phyloP scores from a whole-genome alignment of 805 yeast species.

The Pichia manshurica region DNA sequence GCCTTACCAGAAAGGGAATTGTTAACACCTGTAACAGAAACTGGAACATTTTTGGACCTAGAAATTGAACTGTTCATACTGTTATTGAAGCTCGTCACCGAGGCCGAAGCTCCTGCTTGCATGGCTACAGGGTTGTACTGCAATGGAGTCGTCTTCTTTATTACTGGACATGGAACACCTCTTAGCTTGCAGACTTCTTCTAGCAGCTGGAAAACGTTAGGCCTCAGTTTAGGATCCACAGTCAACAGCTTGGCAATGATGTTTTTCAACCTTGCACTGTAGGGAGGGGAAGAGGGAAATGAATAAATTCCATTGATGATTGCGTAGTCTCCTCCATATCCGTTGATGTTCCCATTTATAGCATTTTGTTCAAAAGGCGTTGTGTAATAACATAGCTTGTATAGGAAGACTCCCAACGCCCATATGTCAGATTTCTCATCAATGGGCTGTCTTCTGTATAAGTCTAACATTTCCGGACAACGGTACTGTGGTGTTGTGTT shows the following conservation, averaged over 20 bases:
- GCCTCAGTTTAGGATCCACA: conserved; percentile 65
- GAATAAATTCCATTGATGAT: conserved; percentile 52
- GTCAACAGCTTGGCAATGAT: conserved; percentile 55
- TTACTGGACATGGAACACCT: conserved; percentile 34
- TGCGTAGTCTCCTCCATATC: conserved; percentile 50
- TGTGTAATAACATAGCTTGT: conserved; percentile 73
- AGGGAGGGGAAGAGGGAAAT: conserved; percentile 50
- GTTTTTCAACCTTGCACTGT: conserved; percentile 57
- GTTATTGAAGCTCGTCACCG: conserved; percentile 1
- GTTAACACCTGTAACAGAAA: not conserved
- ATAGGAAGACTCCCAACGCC: conserved; percentile 77
- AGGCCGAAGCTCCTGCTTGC: not conserved
- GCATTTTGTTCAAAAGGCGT: conserved; percentile 67
- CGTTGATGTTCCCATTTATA: conserved; percentile 31
- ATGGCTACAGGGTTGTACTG: not conserved
- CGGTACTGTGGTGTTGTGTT: conserved; percentile 85
- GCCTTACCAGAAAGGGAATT: not conserved
- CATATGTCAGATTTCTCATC: conserved; percentile 81
- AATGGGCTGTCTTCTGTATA: conserved; percentile 60
- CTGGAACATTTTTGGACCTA: not conserved
- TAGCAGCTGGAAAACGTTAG: conserved; percentile 64
- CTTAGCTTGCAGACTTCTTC: conserved; percentile 64
- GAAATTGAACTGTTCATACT: not conserved
- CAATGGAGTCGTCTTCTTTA: conserved; percentile 15
- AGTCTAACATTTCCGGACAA: conserved; percentile 79